phyloP scores from a whole-genome alignment of 192 early-diverging fungal genomes.

The Linnemannia schmuckeri region DNA sequence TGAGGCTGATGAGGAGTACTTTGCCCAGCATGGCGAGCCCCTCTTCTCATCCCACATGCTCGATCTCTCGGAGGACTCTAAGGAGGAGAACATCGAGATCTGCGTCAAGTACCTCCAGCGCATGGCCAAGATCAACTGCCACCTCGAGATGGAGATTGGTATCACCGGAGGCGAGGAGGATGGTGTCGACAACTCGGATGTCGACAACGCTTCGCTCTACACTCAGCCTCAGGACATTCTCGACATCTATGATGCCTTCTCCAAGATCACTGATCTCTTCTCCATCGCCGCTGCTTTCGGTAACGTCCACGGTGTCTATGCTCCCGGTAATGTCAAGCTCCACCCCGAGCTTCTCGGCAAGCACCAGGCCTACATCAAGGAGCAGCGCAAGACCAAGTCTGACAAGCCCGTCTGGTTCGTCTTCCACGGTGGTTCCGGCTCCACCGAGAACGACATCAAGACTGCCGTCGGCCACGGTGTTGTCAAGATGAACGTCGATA shows the following conservation, averaged over 20 bases:
- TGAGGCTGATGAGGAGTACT: constrained; percentile 94
- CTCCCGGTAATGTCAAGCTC: constrained; percentile 95
- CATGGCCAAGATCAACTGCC: constrained; percentile 88
- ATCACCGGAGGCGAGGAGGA: constrained; percentile 99
- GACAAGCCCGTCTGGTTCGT: constrained; percentile 94
- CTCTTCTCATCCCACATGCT: constrained; percentile 99
- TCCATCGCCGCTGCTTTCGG: constrained; percentile 96
- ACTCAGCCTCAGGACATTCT: constrained; percentile 96
- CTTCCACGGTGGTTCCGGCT: constrained; percentile 98
- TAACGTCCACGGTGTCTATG: constrained; percentile 95
- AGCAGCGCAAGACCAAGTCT: constrained; percentile 68
- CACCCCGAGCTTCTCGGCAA: constrained; percentile 93
- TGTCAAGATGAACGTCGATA: constrained; percentile 99
- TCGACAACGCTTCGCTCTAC: constrained; percentile 91
- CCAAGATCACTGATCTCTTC: constrained; percentile 86
- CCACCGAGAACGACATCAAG: constrained; percentile 82
- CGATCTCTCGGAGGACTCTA: constrained; percentile 94
- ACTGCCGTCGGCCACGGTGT: constrained; percentile 87
- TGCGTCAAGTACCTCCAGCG: constrained; percentile 93
- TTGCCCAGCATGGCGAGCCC: constrained; percentile 92
- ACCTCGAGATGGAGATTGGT: constrained; percentile 99
- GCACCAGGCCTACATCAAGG: constrained; percentile 87
- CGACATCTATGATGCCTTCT: constrained; percentile 92
- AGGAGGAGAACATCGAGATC: constrained; percentile 93
- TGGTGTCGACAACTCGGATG: constrained; percentile 96